Percentiles rank a stretch among this genome's conserved stretches.
Evolutionary conservation across 352 stramenopile species (phyloP).

Genomic region (Phytophthora rubi): DNA sequence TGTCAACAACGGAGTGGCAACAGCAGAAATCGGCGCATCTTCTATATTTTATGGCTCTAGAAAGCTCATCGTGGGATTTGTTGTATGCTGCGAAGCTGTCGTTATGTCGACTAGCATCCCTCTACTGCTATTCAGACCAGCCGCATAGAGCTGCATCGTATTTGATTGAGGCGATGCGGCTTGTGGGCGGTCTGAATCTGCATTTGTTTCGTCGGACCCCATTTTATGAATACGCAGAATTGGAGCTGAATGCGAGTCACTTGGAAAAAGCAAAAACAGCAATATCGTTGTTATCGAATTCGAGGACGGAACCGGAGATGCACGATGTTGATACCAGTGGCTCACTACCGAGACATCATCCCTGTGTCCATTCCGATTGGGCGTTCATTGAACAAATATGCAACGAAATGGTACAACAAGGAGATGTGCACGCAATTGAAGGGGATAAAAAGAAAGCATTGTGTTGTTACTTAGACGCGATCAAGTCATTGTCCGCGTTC

Average conservation of each 20-base stretch:
- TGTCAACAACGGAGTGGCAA: conserved; percentile 27
- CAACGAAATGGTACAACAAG: conserved; percentile 53
- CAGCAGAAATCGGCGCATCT: conserved; percentile 30
- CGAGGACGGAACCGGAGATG: not conserved
- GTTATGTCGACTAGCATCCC: conserved; percentile 62
- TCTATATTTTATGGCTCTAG: conserved; percentile 68
- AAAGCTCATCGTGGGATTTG: conserved; percentile 79
- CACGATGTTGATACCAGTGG: not conserved
- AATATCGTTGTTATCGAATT: conserved; percentile 39
- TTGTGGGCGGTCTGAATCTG: conserved; percentile 70
- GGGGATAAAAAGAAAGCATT: conserved; percentile 31
- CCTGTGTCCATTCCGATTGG: conserved; percentile 32
- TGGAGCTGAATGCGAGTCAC: conserved; percentile 59
- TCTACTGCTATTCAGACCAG: conserved; percentile 60
- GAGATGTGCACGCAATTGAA: conserved; percentile 40
- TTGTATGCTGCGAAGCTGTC: conserved; percentile 60
- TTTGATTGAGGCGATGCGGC: conserved; percentile 68
- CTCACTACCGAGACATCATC: conserved; percentile 1
- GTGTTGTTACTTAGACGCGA: conserved; percentile 29
- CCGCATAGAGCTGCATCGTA: conserved; percentile 62
- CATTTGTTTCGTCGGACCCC: conserved; percentile 57
- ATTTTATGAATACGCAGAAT: conserved; percentile 69
- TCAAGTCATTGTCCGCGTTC: conserved; percentile 21
- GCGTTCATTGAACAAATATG: conserved; percentile 49
- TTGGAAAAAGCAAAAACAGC: conserved; percentile 56